These are phyloP conservation scores for Steccherinum ochraceum DNA, from an alignment of 768 basidiomycete species.

Conservation along the genomic window DNA sequence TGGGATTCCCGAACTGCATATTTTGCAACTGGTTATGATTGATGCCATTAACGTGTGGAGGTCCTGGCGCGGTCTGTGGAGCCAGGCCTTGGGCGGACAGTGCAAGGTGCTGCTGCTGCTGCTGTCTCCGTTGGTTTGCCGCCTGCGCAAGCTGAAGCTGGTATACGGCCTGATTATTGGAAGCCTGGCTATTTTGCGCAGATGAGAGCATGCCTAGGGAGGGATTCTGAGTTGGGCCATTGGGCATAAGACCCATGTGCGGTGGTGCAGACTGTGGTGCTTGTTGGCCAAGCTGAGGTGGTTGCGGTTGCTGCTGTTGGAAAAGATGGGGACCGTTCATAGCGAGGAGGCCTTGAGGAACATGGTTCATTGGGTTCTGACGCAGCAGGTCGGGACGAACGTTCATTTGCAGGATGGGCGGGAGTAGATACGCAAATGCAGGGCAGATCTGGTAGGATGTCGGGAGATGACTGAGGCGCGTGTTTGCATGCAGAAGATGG, in stretches of 20 bases:
- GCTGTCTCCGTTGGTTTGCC: conserved; percentile 18
- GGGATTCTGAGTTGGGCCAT: conserved; percentile 19
- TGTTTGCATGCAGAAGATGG: conserved; percentile 13
- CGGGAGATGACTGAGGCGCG: conserved; percentile 7
- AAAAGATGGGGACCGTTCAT: conserved; percentile 27
- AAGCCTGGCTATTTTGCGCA: conserved; percentile 15
- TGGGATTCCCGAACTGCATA: conserved; percentile 33
- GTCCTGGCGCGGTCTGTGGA: conserved; percentile 23
- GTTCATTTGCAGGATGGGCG: conserved; percentile 38
- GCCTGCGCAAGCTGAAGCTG: conserved; percentile 22
- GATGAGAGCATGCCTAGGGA: conserved; percentile 24
- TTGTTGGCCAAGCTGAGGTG: conserved; percentile 28
- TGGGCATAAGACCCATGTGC: conserved; percentile 33
- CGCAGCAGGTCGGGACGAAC: conserved; percentile 44
- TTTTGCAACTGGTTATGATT: conserved; percentile 32
- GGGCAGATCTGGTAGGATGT: conserved; percentile 4
- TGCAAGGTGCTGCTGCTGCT: conserved; percentile 23
- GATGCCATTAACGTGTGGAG: conserved; percentile 29
- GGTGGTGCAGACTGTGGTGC: conserved; percentile 29
- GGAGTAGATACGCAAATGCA: background rate
- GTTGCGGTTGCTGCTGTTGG: conserved; percentile 27
- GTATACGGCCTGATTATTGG: conserved; percentile 10
- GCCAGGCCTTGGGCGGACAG: conserved; percentile 27
- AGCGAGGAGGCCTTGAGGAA: conserved; percentile 24
- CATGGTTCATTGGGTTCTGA: conserved; percentile 34